phyloP scores from a whole-genome alignment of 1,284 basidiomycete species.

The Cutaneotrichosporon mucoides region DNA sequence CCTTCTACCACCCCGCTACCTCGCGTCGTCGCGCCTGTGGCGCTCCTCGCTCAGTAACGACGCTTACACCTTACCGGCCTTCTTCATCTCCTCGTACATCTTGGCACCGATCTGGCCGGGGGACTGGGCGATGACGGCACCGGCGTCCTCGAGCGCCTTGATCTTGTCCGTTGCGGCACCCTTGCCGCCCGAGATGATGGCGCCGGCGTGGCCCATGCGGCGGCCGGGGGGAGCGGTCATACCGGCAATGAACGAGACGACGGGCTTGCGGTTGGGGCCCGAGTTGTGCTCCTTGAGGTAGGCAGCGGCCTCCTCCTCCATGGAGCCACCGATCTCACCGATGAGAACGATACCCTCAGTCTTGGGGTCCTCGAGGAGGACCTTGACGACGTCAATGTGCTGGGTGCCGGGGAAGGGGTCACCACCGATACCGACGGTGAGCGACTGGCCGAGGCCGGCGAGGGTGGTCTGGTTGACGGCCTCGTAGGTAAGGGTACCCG shows the following conservation, averaged over 20 bases:
- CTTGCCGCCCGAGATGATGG: constrained; percentile 97
- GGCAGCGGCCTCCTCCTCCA: constrained; percentile 99
- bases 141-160: constrained; percentile 85
- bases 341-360: constrained; percentile 97
- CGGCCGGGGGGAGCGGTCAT: constrained; percentile 95
- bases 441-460: constrained; percentile 92
- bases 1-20: too few species aligned
- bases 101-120: constrained; percentile 89
- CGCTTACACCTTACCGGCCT: constrained; percentile 67
- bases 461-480: constrained; percentile 68
- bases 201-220: constrained; percentile 98
- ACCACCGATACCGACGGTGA: constrained; percentile 97
- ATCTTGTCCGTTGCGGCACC: constrained; percentile 96
- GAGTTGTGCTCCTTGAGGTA: constrained; percentile 92
- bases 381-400: constrained; percentile 92
- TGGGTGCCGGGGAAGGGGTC: constrained; percentile 89
- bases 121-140: constrained; percentile 89
- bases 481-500: constrained; percentile 65
- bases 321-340: constrained; percentile 97
- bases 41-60: too few species aligned
- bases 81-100: constrained; percentile 85
- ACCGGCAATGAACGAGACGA: constrained; percentile 97
- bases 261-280: constrained; percentile 84
- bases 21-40: too few species aligned
- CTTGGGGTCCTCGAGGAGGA: constrained; percentile 88